Evolutionary conservation across 23 red algal species (phyloP).

Genomic region (Pyropia yezoensis): DNA sequence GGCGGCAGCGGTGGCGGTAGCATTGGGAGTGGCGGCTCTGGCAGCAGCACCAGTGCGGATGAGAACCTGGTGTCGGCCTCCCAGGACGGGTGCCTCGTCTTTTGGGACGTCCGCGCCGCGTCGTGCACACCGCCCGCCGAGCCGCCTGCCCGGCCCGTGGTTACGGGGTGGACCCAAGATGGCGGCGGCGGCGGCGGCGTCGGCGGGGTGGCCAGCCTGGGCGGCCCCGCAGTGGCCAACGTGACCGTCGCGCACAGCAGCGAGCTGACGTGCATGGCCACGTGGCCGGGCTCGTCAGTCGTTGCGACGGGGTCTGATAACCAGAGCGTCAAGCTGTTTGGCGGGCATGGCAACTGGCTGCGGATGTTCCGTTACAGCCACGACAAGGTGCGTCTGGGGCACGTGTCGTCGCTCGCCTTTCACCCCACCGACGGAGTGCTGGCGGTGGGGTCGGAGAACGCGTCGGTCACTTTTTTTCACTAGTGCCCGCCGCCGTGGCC

Average conservation of each 20-base stretch:
- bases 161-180: constrained; percentile 21
- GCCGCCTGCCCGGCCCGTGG: constrained; percentile 1
- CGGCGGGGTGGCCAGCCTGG: constrained; percentile 2
- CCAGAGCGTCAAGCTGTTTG: constrained; percentile 62
- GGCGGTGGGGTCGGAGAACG: constrained; percentile 56
- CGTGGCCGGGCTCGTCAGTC: constrained; percentile 15
- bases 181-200: neutral
- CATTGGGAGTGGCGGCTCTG: no score
- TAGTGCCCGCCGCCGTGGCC: neutral
- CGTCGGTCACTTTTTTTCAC: constrained; percentile 50
- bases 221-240: neutral
- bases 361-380: constrained; percentile 38
- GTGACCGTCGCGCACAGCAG: constrained; percentile 32
- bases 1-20: no score
- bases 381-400: constrained; percentile 8
- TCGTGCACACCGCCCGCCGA: neutral
- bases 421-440: constrained; percentile 25
- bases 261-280: constrained; percentile 44
- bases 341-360: constrained; percentile 25
- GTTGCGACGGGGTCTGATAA: constrained; percentile 44
- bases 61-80: no score
- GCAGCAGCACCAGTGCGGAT: no score
- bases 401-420: constrained; percentile 50
- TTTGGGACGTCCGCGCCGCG: neutral
- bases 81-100: no score